Evolutionary conservation across 2,329 filamentous ascomycete genomes (phyloP), one percentile per base, ranked within the genome.

Genomic region (Penicillium carneum): DNA sequence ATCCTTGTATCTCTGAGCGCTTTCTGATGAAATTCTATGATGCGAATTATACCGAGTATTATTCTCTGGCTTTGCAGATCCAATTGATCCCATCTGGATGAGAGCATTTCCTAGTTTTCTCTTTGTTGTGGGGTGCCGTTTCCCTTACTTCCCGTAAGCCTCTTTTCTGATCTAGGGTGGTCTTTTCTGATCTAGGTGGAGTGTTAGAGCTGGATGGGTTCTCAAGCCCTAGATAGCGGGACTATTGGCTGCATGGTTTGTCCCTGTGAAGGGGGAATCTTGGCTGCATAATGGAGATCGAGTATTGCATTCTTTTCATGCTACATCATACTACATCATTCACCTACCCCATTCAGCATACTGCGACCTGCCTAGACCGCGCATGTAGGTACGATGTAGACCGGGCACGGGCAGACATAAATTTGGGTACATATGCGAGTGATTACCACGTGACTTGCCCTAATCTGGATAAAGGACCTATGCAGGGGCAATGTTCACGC

Each of bases 1-100:
- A 31, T 55, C 57, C 57, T 39, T 55, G 57, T 48, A 55, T 60
- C 57, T 49, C 51, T 59, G 45, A 60, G 57, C 51, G 43, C 57
- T 48, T 59, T 59, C 50, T 59, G 36, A 48, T 48, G 36, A 56
- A 59, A 60, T 43, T 42, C 31, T 31, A 50, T 16, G 14, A 42
- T 50, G 26, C 54, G 38, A 51, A 23, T 52, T 41, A 31, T 42
- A 47, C 20, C 41, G 26, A 53, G 49, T 52, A 51, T 23, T 33
- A 31, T 18, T 54, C 14, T n/a, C 51, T 23, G 3, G 38, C 31
- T 31, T 20, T 43, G 14, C 29, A 54, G 20, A 45, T 53, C 26
- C 12, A 16, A 23, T 7, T 1, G 49, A 29, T 38, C 39, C 7
- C 18, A 23, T 48, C 8, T 20, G 29, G 14, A 31, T 2, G 6